Base-by-base conservation (phyloP, 2,329 filamentous ascomycete species). In the Plectosphaerella sp. region DNA sequence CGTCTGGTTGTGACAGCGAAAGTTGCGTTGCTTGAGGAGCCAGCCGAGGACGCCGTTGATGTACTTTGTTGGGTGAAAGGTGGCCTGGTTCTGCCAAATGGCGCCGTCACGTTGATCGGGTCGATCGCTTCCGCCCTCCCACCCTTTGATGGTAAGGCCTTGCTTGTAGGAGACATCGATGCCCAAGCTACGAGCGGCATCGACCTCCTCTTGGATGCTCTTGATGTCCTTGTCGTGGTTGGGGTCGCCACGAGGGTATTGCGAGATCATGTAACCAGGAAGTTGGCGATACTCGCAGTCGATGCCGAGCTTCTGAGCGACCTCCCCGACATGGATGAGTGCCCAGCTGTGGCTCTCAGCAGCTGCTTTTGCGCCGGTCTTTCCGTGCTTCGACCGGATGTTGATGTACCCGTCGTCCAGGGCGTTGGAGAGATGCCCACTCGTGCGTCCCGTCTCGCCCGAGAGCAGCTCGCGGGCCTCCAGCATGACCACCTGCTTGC, bases 41-140 rank as follows among this genome's bases (percentile, higher is more conserved):
- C 76, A 82, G 8, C 71, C 66, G 4, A 84, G 67, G 1, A 83
- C 61, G 7, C 78, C 79, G 37, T 73, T 65, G 1, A 82, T 63
- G 57, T 83, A 83, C 57, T 75, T 75, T 3, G 79, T 83, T 0
- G 79, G 79, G 51, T 82, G 79, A 60, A 83, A 83, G 0, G 77
- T 74, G 0, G 77, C 79, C 57, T 83, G 78, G 15, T 69, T 63
- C 2, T 60, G 51, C 49, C 73, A 74, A 5, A 83, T 61, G 4
- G 72, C 70, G 3, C 73, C 79, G 50, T 73, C 78, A 35, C 77
- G 73, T 57, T 81, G 78, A 49, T 82, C 75, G 1, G 72, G 61
- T 6, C 64, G 66, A 35, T 77, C 76, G 25, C 25, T 28, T 5
- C 25, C 25, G 9, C 25, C 9, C 12, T 73, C 68, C 79, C 79